These are phyloP conservation scores for Fonsecaea monophora DNA, from an alignment of 2,329 filamentous ascomycete species.

Conservation along the genomic window DNA sequence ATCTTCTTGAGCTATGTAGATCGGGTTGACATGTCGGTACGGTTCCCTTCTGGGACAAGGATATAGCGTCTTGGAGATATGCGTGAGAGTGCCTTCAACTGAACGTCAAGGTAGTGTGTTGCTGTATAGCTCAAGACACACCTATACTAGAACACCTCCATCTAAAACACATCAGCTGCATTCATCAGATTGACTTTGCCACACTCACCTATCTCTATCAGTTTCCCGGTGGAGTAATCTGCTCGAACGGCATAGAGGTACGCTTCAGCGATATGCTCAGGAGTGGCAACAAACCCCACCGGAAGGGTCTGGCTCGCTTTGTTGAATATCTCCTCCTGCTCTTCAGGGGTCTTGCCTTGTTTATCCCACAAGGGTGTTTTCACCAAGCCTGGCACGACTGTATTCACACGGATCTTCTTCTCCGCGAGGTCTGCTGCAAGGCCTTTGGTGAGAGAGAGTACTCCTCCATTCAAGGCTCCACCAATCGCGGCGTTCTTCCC, in stretches of 20 bases:
- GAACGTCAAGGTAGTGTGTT: not conserved
- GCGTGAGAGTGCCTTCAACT: not conserved
- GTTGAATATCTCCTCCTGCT: constrained; percentile 38
- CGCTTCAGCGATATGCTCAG: constrained; percentile 54
- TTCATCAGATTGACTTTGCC: not conserved
- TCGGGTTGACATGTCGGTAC: not conserved
- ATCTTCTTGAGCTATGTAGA: not conserved
- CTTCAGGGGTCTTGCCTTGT: constrained; percentile 35
- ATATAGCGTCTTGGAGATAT: not conserved
- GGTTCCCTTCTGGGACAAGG: not conserved
- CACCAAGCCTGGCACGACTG: constrained; percentile 63
- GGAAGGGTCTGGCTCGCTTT: constrained; percentile 24
- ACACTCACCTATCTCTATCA: constrained; percentile 36
- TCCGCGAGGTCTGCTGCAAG: constrained; percentile 64
- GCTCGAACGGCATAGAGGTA: constrained; percentile 50
- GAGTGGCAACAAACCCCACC: constrained; percentile 46
- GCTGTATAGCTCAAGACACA: not conserved
- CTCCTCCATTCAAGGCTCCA: constrained; percentile 56
- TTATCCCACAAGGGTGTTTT: constrained; percentile 55
- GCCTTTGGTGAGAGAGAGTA: constrained; percentile 60
- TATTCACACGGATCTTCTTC: constrained; percentile 68
- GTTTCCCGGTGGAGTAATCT: constrained; percentile 33
- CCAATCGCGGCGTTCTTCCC: constrained; percentile 59
- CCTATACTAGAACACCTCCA: constrained; percentile 14
- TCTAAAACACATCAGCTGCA: not conserved